Base-by-base conservation (phyloP, 805 yeast genomes). In the Ogataea ramenticola region DNA sequence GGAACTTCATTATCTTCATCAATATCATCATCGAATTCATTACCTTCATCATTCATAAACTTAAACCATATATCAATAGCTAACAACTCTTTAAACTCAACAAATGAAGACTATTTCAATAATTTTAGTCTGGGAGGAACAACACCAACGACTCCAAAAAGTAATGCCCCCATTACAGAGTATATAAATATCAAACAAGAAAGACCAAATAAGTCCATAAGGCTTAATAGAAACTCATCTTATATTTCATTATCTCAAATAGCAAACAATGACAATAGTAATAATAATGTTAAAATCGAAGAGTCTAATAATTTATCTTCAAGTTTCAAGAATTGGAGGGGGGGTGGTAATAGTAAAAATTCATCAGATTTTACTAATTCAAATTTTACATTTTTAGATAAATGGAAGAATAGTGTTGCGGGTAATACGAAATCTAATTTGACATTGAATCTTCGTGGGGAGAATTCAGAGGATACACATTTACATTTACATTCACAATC, bases 201-300 rank as follows among this genome's bases (percentile, higher is more conserved):
- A 39, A 41, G 56, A 14, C 46, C 49, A 11, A 31, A 48, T 4
- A 49, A 49, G 16, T 53, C 62, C 9, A 48, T 17, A 4, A 5
- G 46, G 14, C 29, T 61, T 1, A 54, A 53, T 10, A 46, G 61
- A 17, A 51, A 62, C 10, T 57, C 66, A 2, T 61, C 67, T 3
- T 62, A 63, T 37, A 61, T 62, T 2, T 65, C 70, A 9, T 50
- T 64, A 21, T 68, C 21, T 7, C 11, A 33, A 6, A 16, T 33
- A 4, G 27, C 27, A 24, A 33, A 33, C n/a, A 31, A 31, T 20
- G 34, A 34, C 11, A 26, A 10, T 12, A n/a, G n/a, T n/a, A n/a
- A n/a, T n/a, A n/a, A n/a, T n/a, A n/a, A n/a, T n/a, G n/a, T n/a
- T n/a, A n/a, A n/a, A n/a, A n/a, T n/a, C n/a, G 37, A 33, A 21